Percentiles rank a stretch among this genome's conserved stretches.
Evolutionary conservation across 139 green algal species (phyloP).

Genomic region (Picochlorum sp.): DNA sequence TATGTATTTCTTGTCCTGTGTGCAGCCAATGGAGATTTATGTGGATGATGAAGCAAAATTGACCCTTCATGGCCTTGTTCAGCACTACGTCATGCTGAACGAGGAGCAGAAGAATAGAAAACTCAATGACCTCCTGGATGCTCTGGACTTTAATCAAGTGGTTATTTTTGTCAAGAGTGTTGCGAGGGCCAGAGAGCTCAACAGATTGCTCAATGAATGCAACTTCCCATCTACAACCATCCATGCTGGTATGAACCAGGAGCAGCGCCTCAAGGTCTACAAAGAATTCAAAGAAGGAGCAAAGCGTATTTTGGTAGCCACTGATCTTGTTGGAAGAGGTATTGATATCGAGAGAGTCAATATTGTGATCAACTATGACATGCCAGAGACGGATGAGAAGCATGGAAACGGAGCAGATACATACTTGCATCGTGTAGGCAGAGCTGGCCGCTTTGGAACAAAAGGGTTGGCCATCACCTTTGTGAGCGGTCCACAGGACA

Average conservation of each 20-base stretch:
- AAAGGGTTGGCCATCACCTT: constrained; percentile 99
- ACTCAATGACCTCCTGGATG: constrained; percentile 97
- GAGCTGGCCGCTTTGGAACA: constrained; percentile 95
- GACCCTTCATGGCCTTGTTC: constrained; percentile 98
- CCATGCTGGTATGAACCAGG: constrained; percentile 75
- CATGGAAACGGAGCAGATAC: constrained; percentile 93
- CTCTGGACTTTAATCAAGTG: constrained; percentile 99
- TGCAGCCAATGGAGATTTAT: constrained; percentile 79
- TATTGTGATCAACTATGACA: constrained; percentile 99
- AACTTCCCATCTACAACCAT: constrained; percentile 98
- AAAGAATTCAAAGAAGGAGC: constrained; percentile 94
- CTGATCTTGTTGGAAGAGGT: constrained; percentile 91
- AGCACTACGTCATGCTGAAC: constrained; percentile 98
- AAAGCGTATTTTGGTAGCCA: constrained; percentile 97
- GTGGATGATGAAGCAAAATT: constrained; percentile 97
- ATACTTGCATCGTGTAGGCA: constrained; percentile 95
- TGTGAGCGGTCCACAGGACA: constrained; percentile 80
- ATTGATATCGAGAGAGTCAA: constrained; percentile 99
- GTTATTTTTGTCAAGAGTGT: constrained; percentile 91
- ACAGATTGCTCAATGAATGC: constrained; percentile 91
- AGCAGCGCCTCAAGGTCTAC: constrained; percentile 83
- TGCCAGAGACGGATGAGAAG: constrained; percentile 87
- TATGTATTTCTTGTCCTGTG: background rate
- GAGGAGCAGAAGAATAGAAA: constrained; percentile 98
- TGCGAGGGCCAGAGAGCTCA: constrained; percentile 74